Conservation (phyloP, 2,329 filamentous ascomycete genomes). For the Alternaria incomplexa region DNA sequence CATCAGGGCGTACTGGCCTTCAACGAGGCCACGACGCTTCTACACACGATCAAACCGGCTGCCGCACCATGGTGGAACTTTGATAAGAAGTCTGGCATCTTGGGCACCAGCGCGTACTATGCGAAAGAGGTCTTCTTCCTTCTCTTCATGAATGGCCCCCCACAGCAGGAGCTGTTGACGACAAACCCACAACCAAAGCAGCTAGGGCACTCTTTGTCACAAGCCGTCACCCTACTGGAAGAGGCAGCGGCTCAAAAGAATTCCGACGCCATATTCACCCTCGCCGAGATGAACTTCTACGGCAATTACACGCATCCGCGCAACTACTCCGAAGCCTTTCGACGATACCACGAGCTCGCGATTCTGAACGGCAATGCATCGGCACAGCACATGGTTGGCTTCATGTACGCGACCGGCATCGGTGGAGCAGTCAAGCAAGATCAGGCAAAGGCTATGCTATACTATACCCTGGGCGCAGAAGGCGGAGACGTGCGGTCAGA, state of each 20-base stretch:
- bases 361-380: conserved; percentile 82
- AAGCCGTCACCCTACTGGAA: conserved; percentile 65
- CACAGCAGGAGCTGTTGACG: conserved; percentile 53
- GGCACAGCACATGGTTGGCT: conserved; percentile 92
- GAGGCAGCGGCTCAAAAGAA: conserved; percentile 64
- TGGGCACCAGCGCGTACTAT: conserved; percentile 66
- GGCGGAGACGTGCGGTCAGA: conserved; percentile 83
- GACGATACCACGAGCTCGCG: conserved; percentile 80
- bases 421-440: conserved; percentile 80
- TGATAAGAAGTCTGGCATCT: conserved; percentile 62
- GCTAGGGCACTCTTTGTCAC: conserved; percentile 59
- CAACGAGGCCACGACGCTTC: conserved; percentile 49
- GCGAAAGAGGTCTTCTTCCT: conserved; percentile 67
- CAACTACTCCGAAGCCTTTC: conserved; percentile 79
- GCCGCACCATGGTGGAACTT: conserved; percentile 48
- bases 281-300: conserved; percentile 96
- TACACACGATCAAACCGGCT: conserved; percentile 52
- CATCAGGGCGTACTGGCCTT: conserved; percentile 34
- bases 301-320: conserved; percentile 90
- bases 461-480: conserved; percentile 91
- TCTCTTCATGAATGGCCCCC: conserved; percentile 69
- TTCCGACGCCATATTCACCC: conserved; percentile 83
- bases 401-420: conserved; percentile 94
- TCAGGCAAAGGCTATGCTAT: conserved; percentile 89
- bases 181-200: conserved; percentile 48